Conservation (phyloP, 2,329 filamentous ascomycete species). For the Ascochyta clinopodiicola region DNA sequence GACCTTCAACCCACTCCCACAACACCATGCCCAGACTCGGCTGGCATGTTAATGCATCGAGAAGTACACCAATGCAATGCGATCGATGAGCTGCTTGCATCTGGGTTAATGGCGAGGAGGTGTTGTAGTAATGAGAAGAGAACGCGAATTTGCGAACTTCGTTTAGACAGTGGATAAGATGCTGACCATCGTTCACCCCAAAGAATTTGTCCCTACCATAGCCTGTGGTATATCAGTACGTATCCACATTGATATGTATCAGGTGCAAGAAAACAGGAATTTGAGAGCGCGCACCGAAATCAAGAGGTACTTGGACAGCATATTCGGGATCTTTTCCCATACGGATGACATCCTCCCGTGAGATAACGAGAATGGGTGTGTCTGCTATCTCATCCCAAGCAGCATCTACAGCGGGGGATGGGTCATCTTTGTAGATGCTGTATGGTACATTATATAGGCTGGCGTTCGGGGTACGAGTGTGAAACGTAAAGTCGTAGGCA, state of each 20-base stretch:
- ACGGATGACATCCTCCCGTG: neutral
- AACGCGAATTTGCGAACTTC: slow-evolving; percentile 7
- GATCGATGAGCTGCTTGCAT: slow-evolving; percentile 2
- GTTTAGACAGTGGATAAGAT: slow-evolving; percentile 6
- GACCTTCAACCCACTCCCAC: slow-evolving; percentile 10
- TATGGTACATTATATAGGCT: slow-evolving; percentile 19
- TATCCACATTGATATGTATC: neutral
- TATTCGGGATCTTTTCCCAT: slow-evolving; percentile 15
- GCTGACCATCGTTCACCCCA: slow-evolving; percentile 11
- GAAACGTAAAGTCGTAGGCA: neutral
- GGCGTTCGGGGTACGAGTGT: neutral
- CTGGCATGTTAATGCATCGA: slow-evolving; percentile 16
- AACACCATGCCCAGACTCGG: slow-evolving; percentile 11
- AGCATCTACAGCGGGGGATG: slow-evolving; percentile 13
- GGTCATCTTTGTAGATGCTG: slow-evolving; percentile 15
- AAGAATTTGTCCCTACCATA: slow-evolving; percentile 7
- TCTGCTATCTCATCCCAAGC: slow-evolving; percentile 13
- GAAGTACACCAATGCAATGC: slow-evolving; percentile 12
- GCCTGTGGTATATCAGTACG: neutral
- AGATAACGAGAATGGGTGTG: neutral
- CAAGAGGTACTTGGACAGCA: slow-evolving; percentile 2
- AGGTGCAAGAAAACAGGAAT: no score
- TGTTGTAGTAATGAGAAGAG: slow-evolving; percentile 7
- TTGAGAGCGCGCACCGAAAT: neutral
- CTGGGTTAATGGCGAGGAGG: neutral